phyloP scores from a whole-genome alignment of 331 rosid genomes.

The Acacia pycnantha region DNA sequence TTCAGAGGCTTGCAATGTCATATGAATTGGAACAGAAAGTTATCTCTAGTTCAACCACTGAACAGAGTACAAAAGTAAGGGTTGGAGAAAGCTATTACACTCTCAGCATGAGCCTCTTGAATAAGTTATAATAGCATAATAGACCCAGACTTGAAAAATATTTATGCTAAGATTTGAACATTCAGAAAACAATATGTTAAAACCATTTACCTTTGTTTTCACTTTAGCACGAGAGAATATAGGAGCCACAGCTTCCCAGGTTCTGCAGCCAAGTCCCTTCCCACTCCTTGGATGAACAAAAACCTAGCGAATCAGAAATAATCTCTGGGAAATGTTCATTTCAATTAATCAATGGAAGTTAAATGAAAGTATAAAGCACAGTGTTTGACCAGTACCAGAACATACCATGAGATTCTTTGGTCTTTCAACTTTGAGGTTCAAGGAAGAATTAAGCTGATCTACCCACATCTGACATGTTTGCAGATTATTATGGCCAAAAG shows the following conservation, averaged over 20 bases:
- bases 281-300: slow-evolving; percentile 97
- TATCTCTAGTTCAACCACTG: slow-evolving; percentile 3
- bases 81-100: slow-evolving; percentile 2
- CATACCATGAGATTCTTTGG: slow-evolving; percentile 88
- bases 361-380: slow-evolving; percentile 13
- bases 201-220: slow-evolving; percentile 62
- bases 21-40: slow-evolving; percentile 4
- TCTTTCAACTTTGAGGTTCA: slow-evolving; percentile 56
- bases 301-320: slow-evolving; percentile 70
- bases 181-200: slow-evolving; percentile 18
- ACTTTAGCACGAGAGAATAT: slow-evolving; percentile 79
- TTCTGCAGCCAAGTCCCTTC: slow-evolving; percentile 70
- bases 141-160: not conserved
- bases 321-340: slow-evolving; percentile 50
- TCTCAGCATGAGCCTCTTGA: slow-evolving; percentile 18
- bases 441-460: slow-evolving; percentile 50
- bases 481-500: slow-evolving; percentile 64
- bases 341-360: slow-evolving; percentile 35
- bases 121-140: not conserved
- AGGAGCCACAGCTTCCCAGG: slow-evolving; percentile 85
- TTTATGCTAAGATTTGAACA: not conserved
- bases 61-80: slow-evolving; percentile 22
- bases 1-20: not conserved
- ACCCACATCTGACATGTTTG: slow-evolving; percentile 79
- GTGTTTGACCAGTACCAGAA: slow-evolving; percentile 28